A percentile compares a stretch with the other conserved stretches of the same genome.
These are phyloP conservation scores for Styphnolobium japonicum DNA, from an alignment of 306 rosid species.

Conservation along the genomic window DNA sequence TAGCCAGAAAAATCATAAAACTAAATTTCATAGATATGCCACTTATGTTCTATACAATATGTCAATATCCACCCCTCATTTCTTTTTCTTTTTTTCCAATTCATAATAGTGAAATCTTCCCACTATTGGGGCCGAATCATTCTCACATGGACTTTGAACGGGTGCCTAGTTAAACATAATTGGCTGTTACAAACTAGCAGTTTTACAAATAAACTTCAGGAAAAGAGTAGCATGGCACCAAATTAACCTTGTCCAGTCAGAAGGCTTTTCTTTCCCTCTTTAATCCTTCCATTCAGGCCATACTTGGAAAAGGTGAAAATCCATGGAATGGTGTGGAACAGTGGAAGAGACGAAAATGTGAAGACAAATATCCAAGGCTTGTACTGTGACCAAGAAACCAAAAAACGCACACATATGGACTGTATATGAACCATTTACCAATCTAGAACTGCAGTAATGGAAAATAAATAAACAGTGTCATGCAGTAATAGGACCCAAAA, in stretches of 20 bases:
- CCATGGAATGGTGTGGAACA: slow-evolving; percentile 32
- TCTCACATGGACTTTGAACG: not conserved
- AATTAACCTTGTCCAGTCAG: slow-evolving; percentile 43
- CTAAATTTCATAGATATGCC: not conserved
- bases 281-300: slow-evolving; percentile 41
- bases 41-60: not conserved
- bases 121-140: not conserved
- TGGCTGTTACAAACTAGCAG: slow-evolving; percentile 23
- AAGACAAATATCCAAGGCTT: slow-evolving; percentile 21
- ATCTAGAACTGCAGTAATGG: slow-evolving; percentile 25
- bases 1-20: not conserved
- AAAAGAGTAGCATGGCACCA: slow-evolving; percentile 28
- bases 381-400: slow-evolving; percentile 24
- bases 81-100: not conserved
- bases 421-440: slow-evolving; percentile 20
- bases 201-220: slow-evolving; percentile 17
- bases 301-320: slow-evolving; percentile 35
- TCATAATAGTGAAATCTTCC: too few relatives aligned
- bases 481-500: slow-evolving; percentile 1
- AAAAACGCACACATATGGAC: slow-evolving; percentile 17
- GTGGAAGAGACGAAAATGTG: slow-evolving; percentile 28
- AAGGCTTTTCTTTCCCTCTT: slow-evolving; percentile 40
- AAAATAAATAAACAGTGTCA: slow-evolving; percentile 9
- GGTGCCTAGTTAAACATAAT: slow-evolving; percentile 22
- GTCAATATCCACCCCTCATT: not conserved